Evolutionary conservation across 1,284 basidiomycete genomes (phyloP).

Genomic region (Takashimella tepidaria): DNA sequence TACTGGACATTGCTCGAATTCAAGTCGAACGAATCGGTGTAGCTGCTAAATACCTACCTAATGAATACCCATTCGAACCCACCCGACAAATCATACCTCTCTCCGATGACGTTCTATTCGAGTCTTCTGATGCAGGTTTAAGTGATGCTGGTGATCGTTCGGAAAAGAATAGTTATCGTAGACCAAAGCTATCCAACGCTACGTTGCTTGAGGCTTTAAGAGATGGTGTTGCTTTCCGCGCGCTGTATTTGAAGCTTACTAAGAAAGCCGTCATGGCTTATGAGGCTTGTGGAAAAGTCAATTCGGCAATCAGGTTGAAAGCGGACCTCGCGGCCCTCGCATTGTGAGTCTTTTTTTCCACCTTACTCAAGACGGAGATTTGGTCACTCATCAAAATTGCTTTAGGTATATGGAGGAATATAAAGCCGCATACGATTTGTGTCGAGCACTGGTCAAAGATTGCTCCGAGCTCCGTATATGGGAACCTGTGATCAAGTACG

Average conservation of each 20-base stretch:
- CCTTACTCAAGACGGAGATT: neutral
- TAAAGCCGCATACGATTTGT: constrained; percentile 30
- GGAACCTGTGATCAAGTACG: constrained; percentile 33
- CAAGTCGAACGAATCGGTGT: constrained; percentile 45
- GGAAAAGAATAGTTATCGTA: constrained; percentile 7
- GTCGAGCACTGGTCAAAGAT: constrained; percentile 27
- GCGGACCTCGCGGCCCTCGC: constrained; percentile 80
- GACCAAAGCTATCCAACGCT: constrained; percentile 55
- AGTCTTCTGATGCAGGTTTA: constrained; percentile 17
- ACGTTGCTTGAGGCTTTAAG: constrained; percentile 62
- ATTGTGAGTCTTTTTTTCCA: constrained; percentile 54
- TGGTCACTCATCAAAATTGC: too few species aligned
- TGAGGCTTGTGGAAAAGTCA: constrained; percentile 68
- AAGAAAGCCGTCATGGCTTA: constrained; percentile 79
- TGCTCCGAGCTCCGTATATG: constrained; percentile 36
- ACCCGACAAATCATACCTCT: constrained; percentile 9
- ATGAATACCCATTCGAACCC: constrained; percentile 35
- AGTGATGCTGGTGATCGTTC: neutral
- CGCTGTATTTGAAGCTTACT: constrained; percentile 65
- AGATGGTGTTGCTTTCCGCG: constrained; percentile 61
- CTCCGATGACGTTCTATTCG: constrained; percentile 34
- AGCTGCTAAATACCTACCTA: constrained; percentile 32
- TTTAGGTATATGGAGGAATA: constrained; percentile 25
- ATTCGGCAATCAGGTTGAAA: constrained; percentile 78
- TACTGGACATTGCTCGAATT: constrained; percentile 43